Evolutionary conservation across 1,139 yeast species (phyloP).

Genomic region (Dujonia santamariae): DNA sequence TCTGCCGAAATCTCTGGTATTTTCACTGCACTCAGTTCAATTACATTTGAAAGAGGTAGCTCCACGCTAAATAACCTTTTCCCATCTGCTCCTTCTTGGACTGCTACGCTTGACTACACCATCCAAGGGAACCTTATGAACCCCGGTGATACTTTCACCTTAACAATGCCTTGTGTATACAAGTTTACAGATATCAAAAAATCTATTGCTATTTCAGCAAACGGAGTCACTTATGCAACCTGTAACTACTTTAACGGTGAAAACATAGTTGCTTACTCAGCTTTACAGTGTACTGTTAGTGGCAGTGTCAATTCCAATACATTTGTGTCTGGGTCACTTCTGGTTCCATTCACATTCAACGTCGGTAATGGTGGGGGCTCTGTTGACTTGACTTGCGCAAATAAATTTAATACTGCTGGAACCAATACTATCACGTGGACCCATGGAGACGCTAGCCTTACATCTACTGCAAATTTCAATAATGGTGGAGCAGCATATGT

Average conservation of each 20-base stretch:
- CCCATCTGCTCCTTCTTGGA: constrained; percentile 24
- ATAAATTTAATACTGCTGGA: constrained; percentile 20
- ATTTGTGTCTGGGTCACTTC: constrained; percentile 19
- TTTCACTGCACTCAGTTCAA: neutral
- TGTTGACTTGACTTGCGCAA: constrained; percentile 20
- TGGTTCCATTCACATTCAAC: constrained; percentile 26
- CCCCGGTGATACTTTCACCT: constrained; percentile 31
- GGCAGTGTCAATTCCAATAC: constrained; percentile 12
- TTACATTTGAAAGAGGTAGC: neutral
- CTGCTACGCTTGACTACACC: constrained; percentile 22
- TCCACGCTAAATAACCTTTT: constrained; percentile 3
- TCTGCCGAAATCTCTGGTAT: neutral
- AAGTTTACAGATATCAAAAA: constrained; percentile 21
- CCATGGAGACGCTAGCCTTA: constrained; percentile 23
- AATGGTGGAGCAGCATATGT: constrained; percentile 6
- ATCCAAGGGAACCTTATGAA: constrained; percentile 17
- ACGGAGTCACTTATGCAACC: constrained; percentile 20
- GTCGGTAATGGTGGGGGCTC: constrained; percentile 20
- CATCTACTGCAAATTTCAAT: constrained; percentile 17
- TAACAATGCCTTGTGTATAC: constrained; percentile 29
- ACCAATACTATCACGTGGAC: constrained; percentile 23
- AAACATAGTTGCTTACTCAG: constrained; percentile 19
- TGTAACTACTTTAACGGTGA: constrained; percentile 25
- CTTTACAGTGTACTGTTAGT: constrained; percentile 23
- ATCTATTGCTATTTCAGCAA: constrained; percentile 16